phyloP scores from a whole-genome alignment of 805 yeast genomes.

The Isabelozyma heimii region DNA sequence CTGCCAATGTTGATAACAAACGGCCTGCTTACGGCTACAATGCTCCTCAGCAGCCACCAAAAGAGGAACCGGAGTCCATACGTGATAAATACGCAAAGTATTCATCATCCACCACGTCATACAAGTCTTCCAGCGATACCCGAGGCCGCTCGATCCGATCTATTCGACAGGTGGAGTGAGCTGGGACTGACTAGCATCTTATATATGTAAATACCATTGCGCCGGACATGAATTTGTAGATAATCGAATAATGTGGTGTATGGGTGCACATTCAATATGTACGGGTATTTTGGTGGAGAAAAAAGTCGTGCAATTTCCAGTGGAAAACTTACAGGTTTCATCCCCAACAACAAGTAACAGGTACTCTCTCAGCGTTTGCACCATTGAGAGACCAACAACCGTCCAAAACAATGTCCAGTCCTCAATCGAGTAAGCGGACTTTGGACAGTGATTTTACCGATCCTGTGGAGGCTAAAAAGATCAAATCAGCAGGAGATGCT shows the following conservation, averaged over 20 bases:
- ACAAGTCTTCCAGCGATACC: constrained; percentile 1
- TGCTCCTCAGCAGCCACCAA: neutral
- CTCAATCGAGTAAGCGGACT: constrained; percentile 14
- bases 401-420: constrained; percentile 10
- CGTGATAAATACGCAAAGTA: constrained; percentile 23
- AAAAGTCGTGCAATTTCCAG: neutral
- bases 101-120: constrained; percentile 3
- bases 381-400: neutral
- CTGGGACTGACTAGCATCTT: neutral
- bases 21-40: constrained; percentile 1
- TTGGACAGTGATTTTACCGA: constrained; percentile 10
- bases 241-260: neutral
- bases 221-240: neutral
- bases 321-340: neutral
- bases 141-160: constrained; percentile 10
- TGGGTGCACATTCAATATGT: neutral
- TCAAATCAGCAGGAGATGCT: constrained; percentile 1
- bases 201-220: too few species aligned
- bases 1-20: constrained; percentile 1
- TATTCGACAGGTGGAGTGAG: constrained; percentile 8
- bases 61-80: constrained; percentile 8
- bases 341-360: neutral
- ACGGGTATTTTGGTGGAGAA: too few species aligned
- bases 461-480: constrained; percentile 6
- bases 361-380: neutral